A percentile compares a stretch with the other conserved stretches of the same genome.
Conservation (phyloP, 139 green algal genomes). For the Tetradesmus obliquus region DNA sequence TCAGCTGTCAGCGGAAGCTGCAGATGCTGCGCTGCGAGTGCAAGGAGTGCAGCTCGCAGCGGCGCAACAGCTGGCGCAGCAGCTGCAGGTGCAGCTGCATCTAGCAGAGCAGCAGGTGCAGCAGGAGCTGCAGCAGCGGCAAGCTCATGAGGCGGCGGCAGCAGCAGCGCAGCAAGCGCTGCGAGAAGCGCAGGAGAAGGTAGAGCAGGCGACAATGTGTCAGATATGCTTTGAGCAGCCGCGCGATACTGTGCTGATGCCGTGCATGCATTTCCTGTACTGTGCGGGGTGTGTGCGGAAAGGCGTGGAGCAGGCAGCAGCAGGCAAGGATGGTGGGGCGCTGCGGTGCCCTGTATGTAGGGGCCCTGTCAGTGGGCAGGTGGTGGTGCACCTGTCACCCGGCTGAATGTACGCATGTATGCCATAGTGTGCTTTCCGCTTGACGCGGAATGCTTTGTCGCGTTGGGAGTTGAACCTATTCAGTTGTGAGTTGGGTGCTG, state of each 20-base stretch:
- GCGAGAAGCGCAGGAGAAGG: not conserved
- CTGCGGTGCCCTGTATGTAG: conserved; percentile 38
- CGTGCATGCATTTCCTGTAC: conserved; percentile 46
- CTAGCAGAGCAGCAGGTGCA: conserved; percentile 22
- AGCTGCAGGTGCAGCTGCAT: conserved; percentile 11
- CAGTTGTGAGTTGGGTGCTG: too few relatives aligned
- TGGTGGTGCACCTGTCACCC: conserved; percentile 45
- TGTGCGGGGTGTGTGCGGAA: conserved; percentile 30
- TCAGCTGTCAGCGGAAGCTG: conserved; percentile 2
- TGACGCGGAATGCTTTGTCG: too few relatives aligned
- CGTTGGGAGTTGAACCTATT: too few relatives aligned
- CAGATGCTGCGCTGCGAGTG: conserved; percentile 2
- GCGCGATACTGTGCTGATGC: conserved; percentile 45
- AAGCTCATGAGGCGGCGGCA: not conserved
- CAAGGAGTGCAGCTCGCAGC: not conserved
- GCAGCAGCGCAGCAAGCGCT: conserved; percentile 18
- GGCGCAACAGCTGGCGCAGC: not conserved
- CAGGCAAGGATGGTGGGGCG: not conserved
- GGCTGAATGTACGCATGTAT: not conserved
- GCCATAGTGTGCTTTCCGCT: too few relatives aligned
- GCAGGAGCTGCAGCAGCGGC: conserved; percentile 18
- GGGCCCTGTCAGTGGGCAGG: conserved; percentile 18
- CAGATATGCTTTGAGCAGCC: conserved; percentile 44
- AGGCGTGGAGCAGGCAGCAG: not conserved
- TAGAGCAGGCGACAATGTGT: conserved; percentile 24